phyloP scores from a whole-genome alignment of 768 basidiomycete genomes.

The Psilocybe subaeruginosa region DNA sequence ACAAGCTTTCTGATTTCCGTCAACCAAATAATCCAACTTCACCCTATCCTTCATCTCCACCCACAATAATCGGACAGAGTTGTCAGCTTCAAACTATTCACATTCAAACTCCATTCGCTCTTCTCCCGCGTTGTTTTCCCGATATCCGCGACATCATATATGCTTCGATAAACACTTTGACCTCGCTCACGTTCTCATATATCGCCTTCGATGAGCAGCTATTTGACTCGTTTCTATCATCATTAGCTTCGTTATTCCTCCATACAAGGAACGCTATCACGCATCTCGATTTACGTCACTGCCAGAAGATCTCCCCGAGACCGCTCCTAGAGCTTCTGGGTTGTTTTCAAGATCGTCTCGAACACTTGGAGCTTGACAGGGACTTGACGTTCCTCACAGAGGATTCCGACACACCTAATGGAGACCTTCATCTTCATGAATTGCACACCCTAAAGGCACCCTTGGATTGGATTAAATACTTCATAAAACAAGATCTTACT shows the following conservation, averaged over 20 bases:
- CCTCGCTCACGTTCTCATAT: conserved; percentile 10
- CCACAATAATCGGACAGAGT: neutral
- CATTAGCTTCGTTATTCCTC: conserved; percentile 6
- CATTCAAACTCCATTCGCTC: conserved; percentile 14
- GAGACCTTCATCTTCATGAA: neutral
- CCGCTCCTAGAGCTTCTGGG: neutral
- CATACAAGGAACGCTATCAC: conserved; percentile 4
- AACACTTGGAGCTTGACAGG: conserved; percentile 11
- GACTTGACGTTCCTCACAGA: neutral
- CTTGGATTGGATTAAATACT: conserved; percentile 8
- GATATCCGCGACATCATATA: conserved; percentile 3
- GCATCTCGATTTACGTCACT: conserved; percentile 2
- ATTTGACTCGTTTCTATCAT: conserved; percentile 7
- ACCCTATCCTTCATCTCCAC: neutral
- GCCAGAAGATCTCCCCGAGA: conserved; percentile 1
- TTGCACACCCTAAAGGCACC: conserved; percentile 8
- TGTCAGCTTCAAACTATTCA: neutral
- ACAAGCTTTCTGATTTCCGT: neutral
- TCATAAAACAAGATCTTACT: neutral
- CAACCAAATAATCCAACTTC: neutral
- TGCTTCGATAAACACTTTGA: conserved; percentile 7
- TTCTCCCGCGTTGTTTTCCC: conserved; percentile 12
- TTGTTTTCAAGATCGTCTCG: conserved; percentile 10
- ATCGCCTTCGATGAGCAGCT: conserved; percentile 9
- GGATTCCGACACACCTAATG: neutral